A percentile compares a stretch with the other conserved stretches of the same genome.
Evolutionary conservation across 2,329 filamentous ascomycete genomes (phyloP).

Genomic region (Pseudocercospora pini-densiflorae): DNA sequence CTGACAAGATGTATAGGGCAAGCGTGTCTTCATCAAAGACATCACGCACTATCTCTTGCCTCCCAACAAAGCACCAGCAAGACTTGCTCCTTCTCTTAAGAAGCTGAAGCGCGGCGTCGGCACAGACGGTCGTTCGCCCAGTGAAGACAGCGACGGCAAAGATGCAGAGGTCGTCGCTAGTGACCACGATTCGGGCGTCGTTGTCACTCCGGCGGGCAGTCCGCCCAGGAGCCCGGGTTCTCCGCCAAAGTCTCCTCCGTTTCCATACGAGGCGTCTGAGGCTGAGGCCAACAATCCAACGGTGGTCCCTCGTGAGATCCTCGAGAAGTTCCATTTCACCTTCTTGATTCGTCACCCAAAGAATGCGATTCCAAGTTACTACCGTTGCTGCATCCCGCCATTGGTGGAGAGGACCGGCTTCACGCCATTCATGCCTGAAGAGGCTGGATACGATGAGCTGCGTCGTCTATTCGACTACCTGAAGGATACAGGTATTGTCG

Average conservation of each 20-base stretch:
- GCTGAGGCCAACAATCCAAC: conserved; percentile 78
- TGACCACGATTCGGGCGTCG: conserved; percentile 37
- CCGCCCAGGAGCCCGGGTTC: conserved; percentile 30
- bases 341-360: conserved; percentile 98
- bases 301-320: conserved; percentile 73
- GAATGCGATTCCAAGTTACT: conserved; percentile 89
- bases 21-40: conserved; percentile 97
- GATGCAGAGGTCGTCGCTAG: conserved; percentile 19
- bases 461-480: conserved; percentile 87
- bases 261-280: conserved; percentile 60
- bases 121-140: conserved; percentile 45
- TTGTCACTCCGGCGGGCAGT: conserved; percentile 36
- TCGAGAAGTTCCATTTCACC: conserved; percentile 87
- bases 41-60: conserved; percentile 92
- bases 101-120: conserved; percentile 63
- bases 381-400: conserved; percentile 89
- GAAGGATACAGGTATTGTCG: conserved; percentile 69
- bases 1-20: conserved; percentile 63
- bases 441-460: conserved; percentile 90
- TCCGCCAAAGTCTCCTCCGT: conserved; percentile 47
- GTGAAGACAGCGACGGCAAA: conserved; percentile 38
- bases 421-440: conserved; percentile 80
- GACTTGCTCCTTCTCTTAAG: conserved; percentile 76
- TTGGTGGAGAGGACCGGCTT: conserved; percentile 83
- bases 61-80: conserved; percentile 68